phyloP scores from a whole-genome alignment of 257 asterid genomes.

The Forsythia viridissima region DNA sequence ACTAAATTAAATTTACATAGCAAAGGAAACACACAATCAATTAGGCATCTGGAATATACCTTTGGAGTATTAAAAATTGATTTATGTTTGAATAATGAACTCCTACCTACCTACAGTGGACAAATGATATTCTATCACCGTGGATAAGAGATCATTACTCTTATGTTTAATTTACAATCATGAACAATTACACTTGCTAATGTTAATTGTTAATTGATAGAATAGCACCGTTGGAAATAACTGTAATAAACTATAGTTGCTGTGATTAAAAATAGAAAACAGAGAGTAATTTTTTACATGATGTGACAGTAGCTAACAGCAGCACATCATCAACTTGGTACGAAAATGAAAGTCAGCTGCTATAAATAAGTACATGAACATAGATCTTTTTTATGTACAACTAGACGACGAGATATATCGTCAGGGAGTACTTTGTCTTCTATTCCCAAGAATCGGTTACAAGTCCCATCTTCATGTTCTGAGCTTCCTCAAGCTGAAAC shows the following conservation, averaged over 20 bases:
- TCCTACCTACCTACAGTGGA: too few relatives aligned
- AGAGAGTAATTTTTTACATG: constrained; percentile 25
- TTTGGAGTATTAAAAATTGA: background rate
- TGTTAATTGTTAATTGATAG: too few relatives aligned
- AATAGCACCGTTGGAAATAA: too few relatives aligned
- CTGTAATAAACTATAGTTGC: too few relatives aligned
- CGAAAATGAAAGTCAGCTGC: constrained; percentile 33
- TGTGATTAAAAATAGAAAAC: background rate
- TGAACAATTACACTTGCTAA: background rate
- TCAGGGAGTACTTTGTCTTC: background rate
- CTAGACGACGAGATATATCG: constrained; percentile 26
- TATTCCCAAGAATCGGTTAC: background rate
- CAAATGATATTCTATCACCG: too few relatives aligned
- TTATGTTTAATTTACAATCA: background rate
- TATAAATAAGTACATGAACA: constrained; percentile 36
- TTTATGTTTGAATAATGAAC: too few relatives aligned
- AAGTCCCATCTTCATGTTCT: background rate
- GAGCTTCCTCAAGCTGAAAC: background rate
- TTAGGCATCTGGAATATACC: too few relatives aligned
- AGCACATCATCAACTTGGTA: constrained; percentile 29
- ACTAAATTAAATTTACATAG: background rate
- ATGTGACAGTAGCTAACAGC: constrained; percentile 37
- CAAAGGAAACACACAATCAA: background rate
- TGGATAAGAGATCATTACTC: too few relatives aligned
- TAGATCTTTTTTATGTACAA: constrained; percentile 44